Percentiles rank a stretch among this genome's conserved stretches.
These are phyloP conservation scores for Solidago caesia DNA, from an alignment of 129 eudicot genomes.

Conservation along the genomic window DNA sequence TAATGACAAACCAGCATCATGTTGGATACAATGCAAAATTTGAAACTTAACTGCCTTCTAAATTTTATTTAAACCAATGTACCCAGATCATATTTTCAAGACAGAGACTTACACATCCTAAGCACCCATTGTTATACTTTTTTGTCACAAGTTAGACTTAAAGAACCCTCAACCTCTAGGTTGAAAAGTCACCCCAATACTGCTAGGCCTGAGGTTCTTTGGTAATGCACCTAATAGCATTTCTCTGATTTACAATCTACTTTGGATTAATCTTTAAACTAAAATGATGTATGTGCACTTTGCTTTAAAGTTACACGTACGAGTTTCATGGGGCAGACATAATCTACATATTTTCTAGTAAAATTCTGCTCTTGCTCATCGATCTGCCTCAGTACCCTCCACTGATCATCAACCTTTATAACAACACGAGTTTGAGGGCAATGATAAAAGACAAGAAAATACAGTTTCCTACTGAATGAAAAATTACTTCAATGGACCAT, in stretches of 20 bases:
- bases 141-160: too few relatives aligned
- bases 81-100: not conserved
- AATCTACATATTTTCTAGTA: not conserved
- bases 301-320: not conserved
- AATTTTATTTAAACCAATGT: not conserved
- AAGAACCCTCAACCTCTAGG: too few relatives aligned
- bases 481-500: not conserved
- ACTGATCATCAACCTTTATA: not conserved
- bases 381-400: not conserved
- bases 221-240: not conserved
- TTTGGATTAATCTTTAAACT: not conserved
- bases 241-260: not conserved
- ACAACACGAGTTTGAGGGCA: not conserved
- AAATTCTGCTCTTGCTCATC: slow-evolving; percentile 1
- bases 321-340: not conserved
- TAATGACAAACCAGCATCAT: not conserved
- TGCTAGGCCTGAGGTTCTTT: too few relatives aligned
- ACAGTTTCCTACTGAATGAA: not conserved
- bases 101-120: too few relatives aligned
- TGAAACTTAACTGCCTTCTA: not conserved
- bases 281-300: not conserved
- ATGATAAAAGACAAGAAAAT: not conserved
- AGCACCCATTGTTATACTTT: too few relatives aligned
- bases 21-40: slow-evolving; percentile 2
- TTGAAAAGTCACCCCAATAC: too few relatives aligned